These are phyloP conservation scores for Panellus pusillus DNA, from an alignment of 768 basidiomycete species.

Conservation along the genomic window DNA sequence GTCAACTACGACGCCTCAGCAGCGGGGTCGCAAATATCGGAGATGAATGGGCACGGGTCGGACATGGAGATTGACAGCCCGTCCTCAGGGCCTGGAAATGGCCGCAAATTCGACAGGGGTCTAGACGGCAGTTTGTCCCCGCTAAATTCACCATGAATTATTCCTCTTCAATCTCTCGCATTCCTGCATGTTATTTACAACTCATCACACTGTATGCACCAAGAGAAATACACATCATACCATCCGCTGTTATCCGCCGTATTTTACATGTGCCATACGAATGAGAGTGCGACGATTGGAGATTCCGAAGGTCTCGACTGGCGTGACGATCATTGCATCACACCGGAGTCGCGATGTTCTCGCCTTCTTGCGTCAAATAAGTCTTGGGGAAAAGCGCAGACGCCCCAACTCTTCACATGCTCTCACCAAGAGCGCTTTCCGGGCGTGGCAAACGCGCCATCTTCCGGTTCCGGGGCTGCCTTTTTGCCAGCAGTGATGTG, in stretches of 20 bases:
- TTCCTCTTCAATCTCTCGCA: conserved; percentile 13
- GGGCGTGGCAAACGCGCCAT: conserved; percentile 30
- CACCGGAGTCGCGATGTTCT: conserved; percentile 4
- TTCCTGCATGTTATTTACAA: conserved; percentile 24
- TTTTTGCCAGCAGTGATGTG: conserved; percentile 33
- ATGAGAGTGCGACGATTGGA: neutral
- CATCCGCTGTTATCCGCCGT: neutral
- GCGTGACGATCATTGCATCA: neutral
- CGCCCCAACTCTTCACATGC: conserved; percentile 34
- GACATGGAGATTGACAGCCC: conserved; percentile 18
- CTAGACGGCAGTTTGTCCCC: conserved; percentile 47
- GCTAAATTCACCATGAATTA: conserved; percentile 32
- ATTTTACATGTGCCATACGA: neutral
- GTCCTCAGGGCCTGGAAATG: conserved; percentile 26
- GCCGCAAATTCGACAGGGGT: conserved; percentile 31
- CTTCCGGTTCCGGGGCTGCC: conserved; percentile 45
- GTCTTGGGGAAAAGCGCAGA: neutral
- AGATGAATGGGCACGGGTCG: conserved; percentile 5
- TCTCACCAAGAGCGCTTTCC: conserved; percentile 42
- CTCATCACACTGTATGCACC: conserved; percentile 20
- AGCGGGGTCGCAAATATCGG: conserved; percentile 8
- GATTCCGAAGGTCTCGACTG: neutral
- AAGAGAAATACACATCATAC: conserved; percentile 3
- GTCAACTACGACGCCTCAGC: conserved; percentile 25
- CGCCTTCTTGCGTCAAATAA: conserved; percentile 15